Base-by-base conservation (phyloP, 331 rosid species). In the Rosa hybrid region DNA sequence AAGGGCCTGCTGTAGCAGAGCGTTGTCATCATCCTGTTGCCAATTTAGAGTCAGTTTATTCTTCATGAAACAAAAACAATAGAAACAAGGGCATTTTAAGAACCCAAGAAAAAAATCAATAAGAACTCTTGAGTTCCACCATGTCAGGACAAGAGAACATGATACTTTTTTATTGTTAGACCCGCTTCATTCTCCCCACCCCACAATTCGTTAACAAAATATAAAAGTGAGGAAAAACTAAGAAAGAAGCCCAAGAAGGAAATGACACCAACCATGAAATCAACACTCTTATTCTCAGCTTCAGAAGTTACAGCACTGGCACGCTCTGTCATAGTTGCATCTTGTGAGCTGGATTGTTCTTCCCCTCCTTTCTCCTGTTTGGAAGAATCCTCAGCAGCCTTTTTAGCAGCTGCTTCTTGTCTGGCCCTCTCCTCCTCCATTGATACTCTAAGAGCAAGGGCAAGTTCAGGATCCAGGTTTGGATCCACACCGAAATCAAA, bases 391-490 rank as follows among this genome's bases (percentile, higher is more conserved):
- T 90, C 99, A 51, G 98, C 90, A 68, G 97, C 98, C 92, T 87
- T 96, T 80, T 93, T 96, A n/a, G 99, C 99, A 82, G 99, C 98
- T 57, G 99, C 99, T 86, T 96, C 99, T 72, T 96, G 99, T 79
- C 99, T 88, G 56, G 98, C 99, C 89, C 99, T 92, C 90, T 96
- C 99, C 86, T 96, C 99, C 86, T 96, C 99, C 99, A 96, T 96
- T 59, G 99, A 96, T 84, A 96, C 99, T 85, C 99, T 92, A 41
- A 96, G 93, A 82, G 99, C 99, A 81, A 96, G 99, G 77, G 99
- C 99, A 78, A 96, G 90, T 83, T 96, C 99, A 42, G 99, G 99
- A 81, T 96, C 99, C 86, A 96, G 84, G 92, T 96, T 96, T 14
- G 99, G 99, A 90, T 96, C 99, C 68, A 96, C 99, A 20, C 99